Evolutionary conservation across 768 basidiomycete genomes (phyloP), one percentile per base, ranked within the genome.

Genomic region (Clitopilus hobsonii): DNA sequence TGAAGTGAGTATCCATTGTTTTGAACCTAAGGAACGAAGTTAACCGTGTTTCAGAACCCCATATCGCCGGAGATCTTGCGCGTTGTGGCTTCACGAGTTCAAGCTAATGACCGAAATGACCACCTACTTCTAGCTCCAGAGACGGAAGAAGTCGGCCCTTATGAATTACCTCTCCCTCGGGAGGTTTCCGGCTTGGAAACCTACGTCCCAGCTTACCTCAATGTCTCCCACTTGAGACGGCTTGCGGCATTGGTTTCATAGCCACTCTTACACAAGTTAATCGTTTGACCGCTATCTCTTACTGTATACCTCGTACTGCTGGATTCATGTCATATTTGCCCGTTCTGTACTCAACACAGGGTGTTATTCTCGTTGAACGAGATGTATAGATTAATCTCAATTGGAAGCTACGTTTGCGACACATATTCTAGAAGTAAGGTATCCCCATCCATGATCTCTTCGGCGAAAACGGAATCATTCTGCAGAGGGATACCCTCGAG

Each of bases 121-220:
- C 96, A 98, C 68, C 80, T 99, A 18, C 84, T 99, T 56, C 86
- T 99, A 51, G 86, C 93, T 26, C 95, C 96, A 25, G 97, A 98
- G 70, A 92, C 90, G 38, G 97, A 98, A 66, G 97, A 98, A 73
- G 96, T 97, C 20, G 93, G 94, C 24, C 89, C 93, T 51, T 98
- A 93, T 67, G 95, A 98, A 67, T 76, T 94, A 47, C 95, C 97
- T 1, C 79, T 95, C 53, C 91, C 95, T 20, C 85, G 97, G 55
- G 95, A 98, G 64, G 94, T 98, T 38, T 90, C 90, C 1, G 96
- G 94, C 20, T 74, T 99, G 62, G 97, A 98, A 77, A 98, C 96
- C 26, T 98, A 95, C 65, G 91, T 95, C 24, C 93, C 93, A 32
- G 89, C 92, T 62, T 94, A 93, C 66, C 81, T 95, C 64, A 93